phyloP scores from a whole-genome alignment of 768 basidiomycete species.

The Trametes meyenii region DNA sequence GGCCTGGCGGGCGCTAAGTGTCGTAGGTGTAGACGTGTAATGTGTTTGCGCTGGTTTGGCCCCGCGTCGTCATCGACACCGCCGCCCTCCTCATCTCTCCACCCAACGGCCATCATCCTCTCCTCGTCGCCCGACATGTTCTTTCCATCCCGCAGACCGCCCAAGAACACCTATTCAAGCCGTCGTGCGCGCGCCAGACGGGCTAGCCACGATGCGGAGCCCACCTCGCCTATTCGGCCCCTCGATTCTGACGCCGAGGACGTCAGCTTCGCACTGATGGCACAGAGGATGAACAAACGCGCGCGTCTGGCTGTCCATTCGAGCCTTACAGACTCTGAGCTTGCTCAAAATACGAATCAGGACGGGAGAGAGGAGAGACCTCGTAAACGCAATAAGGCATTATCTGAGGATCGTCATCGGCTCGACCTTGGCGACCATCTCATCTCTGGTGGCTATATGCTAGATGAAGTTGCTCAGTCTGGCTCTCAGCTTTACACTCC shows the following conservation, averaged over 20 bases:
- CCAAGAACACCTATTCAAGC: slow-evolving; percentile 29
- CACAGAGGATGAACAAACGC: slow-evolving; percentile 50
- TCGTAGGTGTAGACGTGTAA: slow-evolving; percentile 18
- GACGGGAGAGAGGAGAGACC: slow-evolving; percentile 28
- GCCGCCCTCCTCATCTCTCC: slow-evolving; percentile 11
- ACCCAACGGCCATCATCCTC: slow-evolving; percentile 16
- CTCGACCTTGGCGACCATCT: not conserved
- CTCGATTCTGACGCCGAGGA: slow-evolving; percentile 32
- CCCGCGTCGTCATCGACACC: slow-evolving; percentile 25
- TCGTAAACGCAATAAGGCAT: slow-evolving; percentile 39
- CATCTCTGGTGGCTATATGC: slow-evolving; percentile 17
- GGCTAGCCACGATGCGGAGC: not conserved
- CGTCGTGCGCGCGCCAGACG: slow-evolving; percentile 15
- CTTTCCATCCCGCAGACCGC: slow-evolving; percentile 17
- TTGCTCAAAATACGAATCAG: not conserved
- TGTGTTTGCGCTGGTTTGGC: slow-evolving; percentile 24
- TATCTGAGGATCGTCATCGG: slow-evolving; percentile 2
- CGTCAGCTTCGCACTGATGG: slow-evolving; percentile 44
- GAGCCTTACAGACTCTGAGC: not conserved
- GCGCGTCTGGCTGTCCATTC: slow-evolving; percentile 39
- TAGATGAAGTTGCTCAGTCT: not conserved
- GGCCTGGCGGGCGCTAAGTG: not conserved
- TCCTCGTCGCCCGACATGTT: slow-evolving; percentile 3
- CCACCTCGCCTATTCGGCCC: slow-evolving; percentile 33
- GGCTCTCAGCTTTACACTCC: slow-evolving; percentile 15